Base-by-base conservation (phyloP, 805 yeast species). In the Saccharomycopsis fermentans region DNA sequence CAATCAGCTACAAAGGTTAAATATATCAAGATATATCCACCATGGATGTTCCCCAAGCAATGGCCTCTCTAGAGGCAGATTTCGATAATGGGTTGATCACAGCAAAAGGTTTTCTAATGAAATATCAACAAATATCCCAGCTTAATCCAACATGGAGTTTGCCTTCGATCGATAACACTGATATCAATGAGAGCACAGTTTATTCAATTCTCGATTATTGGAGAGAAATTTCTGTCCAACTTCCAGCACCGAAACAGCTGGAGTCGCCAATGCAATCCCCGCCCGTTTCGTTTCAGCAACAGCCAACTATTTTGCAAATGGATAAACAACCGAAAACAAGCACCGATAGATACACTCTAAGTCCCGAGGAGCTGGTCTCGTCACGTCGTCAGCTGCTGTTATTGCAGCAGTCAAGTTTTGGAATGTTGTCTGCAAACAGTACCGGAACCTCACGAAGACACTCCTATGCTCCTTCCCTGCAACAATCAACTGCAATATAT, bases 21-120 rank as follows among this genome's bases (percentile, higher is more conserved):
- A 29, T n/a, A n/a, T n/a, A n/a, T 24, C 47, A 21, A 19, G 40
- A 40, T 8, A 52, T 51, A 19, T 21, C 50, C 21, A 54, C 50
- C 6, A 27, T 19, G 27, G 43, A 32, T 11, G 47, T 39, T 19
- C 57, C 59, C 12, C 52, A 48, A 11, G 54, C 54, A 35, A 53
- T 43, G n/a, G 24, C 29, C 47, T 34, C 43, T 40, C n/a, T 58
- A 29, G 52, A 68, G 32, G 65, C 70, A 9, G 88, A 83, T 61
- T 81, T 73, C 61, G 74, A 76, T 63, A 90, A 86, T 37, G 92
- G 90, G 1, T 84, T 83, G 59, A 72, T 87, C 58, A 86, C 94
- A 0, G 84, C 78, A 53, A 87, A 86, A 66, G 92, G 94, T 1
- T 87, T 83, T 67, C 73, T 75, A 50, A 84, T 80, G 64, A 84